Conservation (phyloP, 2,329 filamentous ascomycete species). For the Xylariomycetidae sp. region DNA sequence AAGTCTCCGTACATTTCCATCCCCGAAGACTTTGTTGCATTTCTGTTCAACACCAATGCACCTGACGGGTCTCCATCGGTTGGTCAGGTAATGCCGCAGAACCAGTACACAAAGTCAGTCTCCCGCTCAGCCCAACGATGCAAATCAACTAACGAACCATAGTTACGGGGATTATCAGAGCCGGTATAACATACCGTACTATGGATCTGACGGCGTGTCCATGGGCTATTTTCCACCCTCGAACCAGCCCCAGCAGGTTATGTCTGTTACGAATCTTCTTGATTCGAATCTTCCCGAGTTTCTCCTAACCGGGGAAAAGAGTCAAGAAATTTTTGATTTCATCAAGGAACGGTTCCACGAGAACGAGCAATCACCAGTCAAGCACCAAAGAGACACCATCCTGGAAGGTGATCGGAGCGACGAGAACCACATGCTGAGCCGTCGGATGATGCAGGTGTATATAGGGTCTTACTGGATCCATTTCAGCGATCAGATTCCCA, state of each 20-base stretch:
- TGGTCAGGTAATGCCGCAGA: slow-evolving; percentile 44
- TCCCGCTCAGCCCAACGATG: not conserved
- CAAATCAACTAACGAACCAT: not conserved
- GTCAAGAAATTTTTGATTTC: slow-evolving; percentile 75
- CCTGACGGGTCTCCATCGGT: slow-evolving; percentile 49
- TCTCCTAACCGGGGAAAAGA: slow-evolving; percentile 81
- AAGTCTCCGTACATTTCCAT: slow-evolving; percentile 81
- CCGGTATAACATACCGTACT: slow-evolving; percentile 46
- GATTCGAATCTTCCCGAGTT: slow-evolving; percentile 77
- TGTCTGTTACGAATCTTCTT: slow-evolving; percentile 82
- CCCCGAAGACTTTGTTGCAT: slow-evolving; percentile 82
- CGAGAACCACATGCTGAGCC: slow-evolving; percentile 65
- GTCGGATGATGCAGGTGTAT: slow-evolving; percentile 94
- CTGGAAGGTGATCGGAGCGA: slow-evolving; percentile 72
- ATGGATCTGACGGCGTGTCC: slow-evolving; percentile 41
- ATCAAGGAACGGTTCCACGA: slow-evolving; percentile 81
- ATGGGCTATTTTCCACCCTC: slow-evolving; percentile 55
- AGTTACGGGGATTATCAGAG: slow-evolving; percentile 51
- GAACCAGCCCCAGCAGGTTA: slow-evolving; percentile 65
- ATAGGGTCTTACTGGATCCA: slow-evolving; percentile 92
- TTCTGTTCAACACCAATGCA: slow-evolving; percentile 69
- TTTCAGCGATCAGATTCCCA: slow-evolving; percentile 90
- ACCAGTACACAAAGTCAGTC: slow-evolving; percentile 45
- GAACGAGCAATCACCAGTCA: slow-evolving; percentile 66
- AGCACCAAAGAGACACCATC: slow-evolving; percentile 71